Conservation (phyloP, 2,329 filamentous ascomycete genomes). For the Tolypocladium cylindrosporum region DNA sequence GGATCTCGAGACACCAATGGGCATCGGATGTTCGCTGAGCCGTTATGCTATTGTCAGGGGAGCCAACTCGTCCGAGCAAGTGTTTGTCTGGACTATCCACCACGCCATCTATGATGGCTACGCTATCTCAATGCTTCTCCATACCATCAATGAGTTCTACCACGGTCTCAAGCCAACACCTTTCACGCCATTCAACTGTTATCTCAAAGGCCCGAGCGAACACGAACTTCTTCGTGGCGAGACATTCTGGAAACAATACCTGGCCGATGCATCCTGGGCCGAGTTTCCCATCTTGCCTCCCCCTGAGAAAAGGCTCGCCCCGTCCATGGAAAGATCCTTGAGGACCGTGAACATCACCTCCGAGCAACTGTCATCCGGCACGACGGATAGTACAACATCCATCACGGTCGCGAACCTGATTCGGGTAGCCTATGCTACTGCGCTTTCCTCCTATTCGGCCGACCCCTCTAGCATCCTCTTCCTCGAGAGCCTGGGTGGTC, state of each 20-base stretch:
- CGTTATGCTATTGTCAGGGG: neutral
- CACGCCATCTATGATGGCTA: neutral
- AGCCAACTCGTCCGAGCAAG: neutral
- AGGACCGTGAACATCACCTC: neutral
- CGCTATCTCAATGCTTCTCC: neutral
- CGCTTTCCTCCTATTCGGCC: neutral
- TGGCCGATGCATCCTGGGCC: neutral
- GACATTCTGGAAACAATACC: neutral
- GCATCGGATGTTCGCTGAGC: neutral
- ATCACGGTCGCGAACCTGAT: neutral
- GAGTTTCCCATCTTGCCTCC: neutral
- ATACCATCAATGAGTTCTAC: neutral
- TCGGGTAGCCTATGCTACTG: neutral
- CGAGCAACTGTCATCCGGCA: neutral
- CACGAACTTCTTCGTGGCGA: neutral
- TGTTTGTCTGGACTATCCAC: neutral
- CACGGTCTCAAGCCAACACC: neutral
- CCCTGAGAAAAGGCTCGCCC: neutral
- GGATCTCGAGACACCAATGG: neutral
- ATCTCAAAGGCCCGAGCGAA: neutral
- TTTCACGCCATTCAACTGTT: neutral
- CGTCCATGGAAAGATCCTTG: neutral
- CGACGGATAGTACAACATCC: neutral
- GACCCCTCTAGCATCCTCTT: neutral
- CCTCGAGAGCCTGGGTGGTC: neutral